A percentile compares a stretch with the other conserved stretches of the same genome.
Evolutionary conservation across 306 rosid genomes (phyloP).

Genomic region (Potentilla sterilis): DNA sequence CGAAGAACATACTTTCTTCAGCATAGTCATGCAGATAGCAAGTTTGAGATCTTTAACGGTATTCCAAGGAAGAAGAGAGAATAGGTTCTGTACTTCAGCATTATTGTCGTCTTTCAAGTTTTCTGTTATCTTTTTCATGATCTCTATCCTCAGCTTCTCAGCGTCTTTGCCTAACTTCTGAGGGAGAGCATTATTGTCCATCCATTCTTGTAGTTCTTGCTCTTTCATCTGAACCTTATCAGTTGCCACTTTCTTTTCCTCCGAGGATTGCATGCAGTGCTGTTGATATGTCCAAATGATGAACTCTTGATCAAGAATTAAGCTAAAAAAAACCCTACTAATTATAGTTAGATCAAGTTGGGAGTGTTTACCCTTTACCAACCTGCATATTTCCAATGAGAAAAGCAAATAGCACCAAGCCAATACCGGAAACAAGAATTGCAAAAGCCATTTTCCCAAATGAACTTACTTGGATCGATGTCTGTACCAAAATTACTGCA

Average conservation of each 20-base stretch:
- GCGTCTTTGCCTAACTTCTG: not conserved
- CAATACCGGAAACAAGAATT: not conserved
- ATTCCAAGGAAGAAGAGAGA: not conserved
- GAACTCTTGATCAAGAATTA: too few species aligned
- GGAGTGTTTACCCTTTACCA: not conserved
- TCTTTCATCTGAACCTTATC: not conserved
- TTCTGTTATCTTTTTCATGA: not conserved
- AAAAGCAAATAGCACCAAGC: not conserved
- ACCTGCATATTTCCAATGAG: not conserved
- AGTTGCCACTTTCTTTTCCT: not conserved
- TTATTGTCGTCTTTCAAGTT: not conserved
- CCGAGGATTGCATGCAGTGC: not conserved
- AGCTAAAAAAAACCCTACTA: too few species aligned
- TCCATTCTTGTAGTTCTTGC: not conserved
- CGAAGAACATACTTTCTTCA: not conserved
- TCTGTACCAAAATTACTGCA: not conserved
- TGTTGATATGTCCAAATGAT: not conserved
- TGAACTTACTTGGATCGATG: not conserved
- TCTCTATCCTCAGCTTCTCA: not conserved
- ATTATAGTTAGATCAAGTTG: not conserved
- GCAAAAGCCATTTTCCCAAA: not conserved
- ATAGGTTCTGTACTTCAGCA: not conserved
- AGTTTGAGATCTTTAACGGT: not conserved
- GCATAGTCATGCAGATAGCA: not conserved
- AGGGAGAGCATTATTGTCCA: not conserved